Base-by-base conservation (phyloP, 495 filamentous ascomycete species). In the Penicillium canariense region DNA sequence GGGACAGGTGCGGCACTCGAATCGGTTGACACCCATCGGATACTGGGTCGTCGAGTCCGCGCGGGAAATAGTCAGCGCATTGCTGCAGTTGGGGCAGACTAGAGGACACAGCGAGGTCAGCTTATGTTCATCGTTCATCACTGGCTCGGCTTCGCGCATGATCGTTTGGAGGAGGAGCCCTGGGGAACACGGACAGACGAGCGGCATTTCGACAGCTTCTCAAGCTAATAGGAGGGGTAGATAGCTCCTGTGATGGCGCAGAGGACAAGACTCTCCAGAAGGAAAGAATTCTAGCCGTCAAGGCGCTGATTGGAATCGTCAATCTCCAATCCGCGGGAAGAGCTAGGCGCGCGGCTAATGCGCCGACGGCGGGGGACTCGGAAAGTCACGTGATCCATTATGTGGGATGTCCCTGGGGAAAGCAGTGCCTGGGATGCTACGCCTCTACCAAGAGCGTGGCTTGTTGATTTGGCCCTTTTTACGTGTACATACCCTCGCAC, bases 21-120 rank as follows among this genome's bases (percentile, higher is more conserved):
- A 86, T 27, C 90, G 83, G 68, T 90, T 89, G 45, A 82, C 74
- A 9, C 79, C 81, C 27, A 69, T 56, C 12, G 77, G 77, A 51
- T 77, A 67, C 48, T 70, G 65, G 14, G 68, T 63, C n/a, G 73
- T 71, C 23, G 72, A 55, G 23, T 78, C 75, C 53, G 86, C 82
- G 54, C 78, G 77, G 47, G 83, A 79, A 50, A 90, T 78, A 31
- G 74, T 93, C 58, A 98, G 87, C 65, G 87, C 83, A 81, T 97
- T 98, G 68, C 83, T 83, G 80, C 94, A 98, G 64, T 84, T 81
- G 32, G 94, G 94, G 67, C 94, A 98, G 82, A 97, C 91, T 96
- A 58, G 17, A 48, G 46, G 17, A 42, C 14, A 44, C 3, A 40
- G 50, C 40, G 27, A 1, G 50, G 58, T 70, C 55, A 70, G 66